Evolutionary conservation across 2,329 filamentous ascomycete species (phyloP).

Genomic region (Corynespora cassiicola): DNA sequence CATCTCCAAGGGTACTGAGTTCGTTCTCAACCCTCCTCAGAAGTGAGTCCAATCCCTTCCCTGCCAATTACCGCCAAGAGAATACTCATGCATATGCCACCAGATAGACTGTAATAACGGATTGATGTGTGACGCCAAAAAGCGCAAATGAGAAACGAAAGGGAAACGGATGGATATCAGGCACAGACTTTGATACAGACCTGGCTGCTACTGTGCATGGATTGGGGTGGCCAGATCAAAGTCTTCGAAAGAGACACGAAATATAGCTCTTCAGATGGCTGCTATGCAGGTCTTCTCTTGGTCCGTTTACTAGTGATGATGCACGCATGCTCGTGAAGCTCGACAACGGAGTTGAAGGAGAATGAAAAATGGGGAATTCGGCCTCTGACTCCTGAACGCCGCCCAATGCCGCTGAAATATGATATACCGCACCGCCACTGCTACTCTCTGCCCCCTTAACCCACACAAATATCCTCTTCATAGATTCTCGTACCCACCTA

Average conservation of each 20-base stretch:
- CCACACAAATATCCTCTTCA: background rate
- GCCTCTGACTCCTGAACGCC: slow-evolving; percentile 26
- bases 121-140: slow-evolving; percentile 4
- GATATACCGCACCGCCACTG: background rate
- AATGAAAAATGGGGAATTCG: too few relatives aligned
- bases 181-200: background rate
- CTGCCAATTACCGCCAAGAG: slow-evolving; percentile 1
- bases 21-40: slow-evolving; percentile 79
- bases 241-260: background rate
- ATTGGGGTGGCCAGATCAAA: background rate
- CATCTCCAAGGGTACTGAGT: slow-evolving; percentile 91
- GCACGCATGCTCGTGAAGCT: too few relatives aligned
- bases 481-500: too few relatives aligned
- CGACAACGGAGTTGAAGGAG: too few relatives aligned
- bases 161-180: background rate
- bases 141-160: slow-evolving; percentile 3
- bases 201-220: too few relatives aligned
- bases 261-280: too few relatives aligned
- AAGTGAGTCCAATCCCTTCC: too few relatives aligned
- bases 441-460: background rate
- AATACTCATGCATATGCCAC: slow-evolving; percentile 16
- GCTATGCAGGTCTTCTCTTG: too few relatives aligned
- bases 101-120: slow-evolving; percentile 19
- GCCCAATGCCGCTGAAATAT: slow-evolving; percentile 38
- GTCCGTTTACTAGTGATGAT: too few relatives aligned